Evolutionary conservation across 2,329 filamentous ascomycete genomes (phyloP).

Genomic region (Thielaviopsis ethacetica): DNA sequence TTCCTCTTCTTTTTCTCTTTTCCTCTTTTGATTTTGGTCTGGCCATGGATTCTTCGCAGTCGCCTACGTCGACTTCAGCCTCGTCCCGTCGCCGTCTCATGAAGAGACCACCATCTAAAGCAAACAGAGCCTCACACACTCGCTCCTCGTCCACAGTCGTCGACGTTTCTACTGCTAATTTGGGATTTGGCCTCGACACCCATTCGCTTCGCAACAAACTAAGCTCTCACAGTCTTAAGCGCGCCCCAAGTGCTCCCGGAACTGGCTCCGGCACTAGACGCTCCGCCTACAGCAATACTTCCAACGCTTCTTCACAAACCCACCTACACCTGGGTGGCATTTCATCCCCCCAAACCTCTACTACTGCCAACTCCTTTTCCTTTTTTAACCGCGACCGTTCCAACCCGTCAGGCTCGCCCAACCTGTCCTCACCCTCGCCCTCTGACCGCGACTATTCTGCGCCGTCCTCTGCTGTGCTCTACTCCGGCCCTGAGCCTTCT

Average conservation of each 20-base stretch:
- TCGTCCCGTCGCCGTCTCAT: slow-evolving; percentile 44
- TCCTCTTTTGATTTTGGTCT: background rate
- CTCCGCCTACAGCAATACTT: slow-evolving; percentile 19
- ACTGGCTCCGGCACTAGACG: background rate
- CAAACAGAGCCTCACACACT: slow-evolving; percentile 10
- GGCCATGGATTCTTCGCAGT: slow-evolving; percentile 8
- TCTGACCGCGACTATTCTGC: slow-evolving; percentile 11
- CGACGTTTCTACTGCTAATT: slow-evolving; percentile 30
- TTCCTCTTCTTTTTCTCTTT: background rate
- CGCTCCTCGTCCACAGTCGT: slow-evolving; percentile 10
- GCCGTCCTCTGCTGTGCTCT: slow-evolving; percentile 8
- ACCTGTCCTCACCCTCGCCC: slow-evolving; percentile 6
- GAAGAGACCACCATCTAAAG: slow-evolving; percentile 40
- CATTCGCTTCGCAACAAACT: slow-evolving; percentile 43
- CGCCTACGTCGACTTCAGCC: slow-evolving; percentile 25
- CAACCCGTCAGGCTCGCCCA: background rate
- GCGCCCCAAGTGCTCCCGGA: slow-evolving; percentile 41
- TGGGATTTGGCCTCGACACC: slow-evolving; percentile 36
- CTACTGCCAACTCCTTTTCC: slow-evolving; percentile 14
- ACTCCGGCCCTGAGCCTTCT: slow-evolving; percentile 1
- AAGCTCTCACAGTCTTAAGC: slow-evolving; percentile 46
- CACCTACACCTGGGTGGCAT: slow-evolving; percentile 16
- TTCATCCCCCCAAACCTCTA: slow-evolving; percentile 16
- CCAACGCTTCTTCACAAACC: slow-evolving; percentile 18
- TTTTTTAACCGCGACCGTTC: slow-evolving; percentile 12